Conservation (phyloP, 805 yeast species). For the Candida stauntonica region DNA sequence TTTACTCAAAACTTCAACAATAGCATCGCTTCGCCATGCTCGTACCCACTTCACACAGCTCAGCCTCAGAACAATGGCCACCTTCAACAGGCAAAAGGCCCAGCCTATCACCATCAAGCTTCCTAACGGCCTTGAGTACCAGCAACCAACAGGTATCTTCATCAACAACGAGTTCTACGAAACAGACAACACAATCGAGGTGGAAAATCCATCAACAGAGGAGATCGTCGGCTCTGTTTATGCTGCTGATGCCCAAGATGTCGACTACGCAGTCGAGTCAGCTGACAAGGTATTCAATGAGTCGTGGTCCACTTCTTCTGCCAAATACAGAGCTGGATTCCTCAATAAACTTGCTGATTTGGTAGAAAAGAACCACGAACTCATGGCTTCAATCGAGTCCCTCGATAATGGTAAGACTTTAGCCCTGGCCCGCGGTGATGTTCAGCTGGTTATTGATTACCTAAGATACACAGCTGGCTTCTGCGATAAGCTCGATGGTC, state of each 20-base stretch:
- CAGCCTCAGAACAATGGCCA: conserved; percentile 4
- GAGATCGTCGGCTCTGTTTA: conserved; percentile 54
- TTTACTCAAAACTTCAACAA: background rate
- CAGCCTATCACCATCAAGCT: conserved; percentile 42
- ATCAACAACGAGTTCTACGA: conserved; percentile 78
- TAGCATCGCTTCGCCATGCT: conserved; percentile 4
- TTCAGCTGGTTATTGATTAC: conserved; percentile 58
- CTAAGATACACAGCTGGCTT: conserved; percentile 70
- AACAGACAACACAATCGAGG: conserved; percentile 51
- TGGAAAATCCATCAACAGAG: conserved; percentile 59
- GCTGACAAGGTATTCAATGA: conserved; percentile 59
- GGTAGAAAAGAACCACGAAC: conserved; percentile 58
- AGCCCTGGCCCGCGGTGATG: conserved; percentile 62
- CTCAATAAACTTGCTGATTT: conserved; percentile 63
- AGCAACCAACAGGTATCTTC: conserved; percentile 86
- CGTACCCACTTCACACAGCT: background rate
- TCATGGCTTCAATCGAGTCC: conserved; percentile 64
- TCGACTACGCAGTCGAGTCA: conserved; percentile 63
- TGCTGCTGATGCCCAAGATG: conserved; percentile 58
- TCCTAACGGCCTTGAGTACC: conserved; percentile 62
- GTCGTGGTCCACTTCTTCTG: conserved; percentile 57
- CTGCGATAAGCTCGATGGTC: conserved; percentile 66
- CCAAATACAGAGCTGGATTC: conserved; percentile 48
- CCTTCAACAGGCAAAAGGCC: conserved; percentile 25
- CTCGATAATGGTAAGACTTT: conserved; percentile 77